phyloP scores from a whole-genome alignment of 345 rosid species.

The Barbarea vulgaris region DNA sequence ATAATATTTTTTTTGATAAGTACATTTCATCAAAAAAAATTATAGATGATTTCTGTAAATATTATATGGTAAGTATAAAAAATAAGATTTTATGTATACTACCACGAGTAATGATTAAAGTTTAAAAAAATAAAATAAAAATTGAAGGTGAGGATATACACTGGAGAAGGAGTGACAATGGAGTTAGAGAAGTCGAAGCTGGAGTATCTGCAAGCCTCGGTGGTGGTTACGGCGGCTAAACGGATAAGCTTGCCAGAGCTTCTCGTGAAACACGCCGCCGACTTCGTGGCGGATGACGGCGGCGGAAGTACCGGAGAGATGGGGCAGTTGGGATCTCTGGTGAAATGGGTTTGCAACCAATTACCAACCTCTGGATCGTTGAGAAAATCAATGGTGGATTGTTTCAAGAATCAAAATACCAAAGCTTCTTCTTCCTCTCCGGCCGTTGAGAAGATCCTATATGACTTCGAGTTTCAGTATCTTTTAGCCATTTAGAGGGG shows the following conservation, averaged over 20 bases:
- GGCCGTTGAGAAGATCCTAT: constrained; percentile 70
- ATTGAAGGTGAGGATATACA: constrained; percentile 78
- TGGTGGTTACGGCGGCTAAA: constrained; percentile 58
- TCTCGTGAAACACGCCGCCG: constrained; percentile 55
- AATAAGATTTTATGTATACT: background rate
- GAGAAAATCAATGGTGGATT: constrained; percentile 90
- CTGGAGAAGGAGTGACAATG: constrained; percentile 61
- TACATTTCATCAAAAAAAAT: no score
- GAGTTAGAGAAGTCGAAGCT: constrained; percentile 87
- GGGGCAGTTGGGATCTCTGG: constrained; percentile 51
- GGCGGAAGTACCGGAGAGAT: constrained; percentile 25
- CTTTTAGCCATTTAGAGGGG: constrained; percentile 61
- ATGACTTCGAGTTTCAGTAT: constrained; percentile 87
- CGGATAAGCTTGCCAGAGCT: constrained; percentile 80
- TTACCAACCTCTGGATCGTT: constrained; percentile 80
- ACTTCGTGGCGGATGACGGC: constrained; percentile 52
- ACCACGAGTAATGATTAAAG: background rate
- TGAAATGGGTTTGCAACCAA: constrained; percentile 91
- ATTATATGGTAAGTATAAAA: background rate
- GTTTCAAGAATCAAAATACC: constrained; percentile 60
- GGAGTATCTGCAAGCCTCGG: constrained; percentile 86
- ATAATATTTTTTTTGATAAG: no score
- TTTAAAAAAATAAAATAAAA: background rate
- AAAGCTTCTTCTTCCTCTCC: constrained; percentile 42
- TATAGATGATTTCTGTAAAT: background rate